phyloP scores from a whole-genome alignment of 2,329 filamentous ascomycete species.

The Lachnellula subtilissima region DNA sequence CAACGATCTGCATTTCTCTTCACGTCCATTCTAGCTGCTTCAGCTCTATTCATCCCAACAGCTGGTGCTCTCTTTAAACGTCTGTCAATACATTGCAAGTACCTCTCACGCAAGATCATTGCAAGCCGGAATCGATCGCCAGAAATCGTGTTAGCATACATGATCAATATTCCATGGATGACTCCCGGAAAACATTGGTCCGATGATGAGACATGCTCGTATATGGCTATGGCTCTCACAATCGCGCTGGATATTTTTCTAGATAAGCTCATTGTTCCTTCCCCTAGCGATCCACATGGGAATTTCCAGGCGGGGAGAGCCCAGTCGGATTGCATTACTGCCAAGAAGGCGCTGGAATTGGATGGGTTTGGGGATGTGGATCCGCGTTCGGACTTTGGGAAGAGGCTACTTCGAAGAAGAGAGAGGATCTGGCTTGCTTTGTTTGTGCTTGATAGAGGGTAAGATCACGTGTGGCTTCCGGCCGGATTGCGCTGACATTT shows the following conservation, averaged over 20 bases:
- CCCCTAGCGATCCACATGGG: conserved; percentile 41
- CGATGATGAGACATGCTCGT: conserved; percentile 69
- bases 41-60: conserved; percentile 61
- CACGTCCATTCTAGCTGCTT: conserved; percentile 65
- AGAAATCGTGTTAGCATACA: conserved; percentile 69
- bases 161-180: conserved; percentile 75
- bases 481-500: conserved; percentile 16
- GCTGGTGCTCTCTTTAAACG: conserved; percentile 60
- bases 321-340: conserved; percentile 64
- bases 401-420: conserved; percentile 56
- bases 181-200: conserved; percentile 61
- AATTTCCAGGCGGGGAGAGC: conserved; percentile 46
- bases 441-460: conserved; percentile 68
- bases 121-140: conserved; percentile 60
- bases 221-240: conserved; percentile 64
- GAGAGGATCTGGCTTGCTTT: conserved; percentile 68
- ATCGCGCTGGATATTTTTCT: conserved; percentile 65
- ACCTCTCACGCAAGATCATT: conserved; percentile 58
- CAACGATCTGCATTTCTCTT: conserved; percentile 66
- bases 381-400: conserved; percentile 53
- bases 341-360: conserved; percentile 57
- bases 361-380: conserved; percentile 65
- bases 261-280: conserved; percentile 62
- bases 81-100: conserved; percentile 58
- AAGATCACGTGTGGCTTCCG: conserved; percentile 13